phyloP scores from a whole-genome alignment of 352 stramenopile genomes.

The Paralagenidium karlingii region DNA sequence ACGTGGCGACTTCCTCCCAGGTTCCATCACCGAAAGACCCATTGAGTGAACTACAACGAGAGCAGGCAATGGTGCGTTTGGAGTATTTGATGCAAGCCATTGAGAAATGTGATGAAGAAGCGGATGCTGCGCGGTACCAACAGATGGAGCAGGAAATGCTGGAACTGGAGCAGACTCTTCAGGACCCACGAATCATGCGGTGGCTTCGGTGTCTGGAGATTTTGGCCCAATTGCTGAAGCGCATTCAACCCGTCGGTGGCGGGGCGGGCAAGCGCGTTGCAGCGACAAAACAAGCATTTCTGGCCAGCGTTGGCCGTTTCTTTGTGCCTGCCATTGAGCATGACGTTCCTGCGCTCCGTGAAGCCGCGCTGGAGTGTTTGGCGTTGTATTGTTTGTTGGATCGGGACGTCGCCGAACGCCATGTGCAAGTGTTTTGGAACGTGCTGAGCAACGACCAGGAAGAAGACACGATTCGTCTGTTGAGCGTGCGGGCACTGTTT shows the following conservation, averaged over 20 bases:
- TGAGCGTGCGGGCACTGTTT: conserved; percentile 56
- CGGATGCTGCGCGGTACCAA: conserved; percentile 46
- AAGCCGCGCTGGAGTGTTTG: conserved; percentile 61
- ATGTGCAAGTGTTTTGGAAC: conserved; percentile 69
- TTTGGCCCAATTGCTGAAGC: conserved; percentile 52
- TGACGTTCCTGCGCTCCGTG: conserved; percentile 53
- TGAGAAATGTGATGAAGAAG: conserved; percentile 33
- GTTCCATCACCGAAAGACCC: too few relatives aligned
- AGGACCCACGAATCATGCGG: conserved; percentile 53
- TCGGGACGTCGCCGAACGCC: conserved; percentile 43
- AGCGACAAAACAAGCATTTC: conserved; percentile 12
- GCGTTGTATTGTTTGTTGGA: conserved; percentile 61
- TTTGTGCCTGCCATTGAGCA: conserved; percentile 69
- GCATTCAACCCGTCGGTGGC: conserved; percentile 15
- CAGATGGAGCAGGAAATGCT: conserved; percentile 51
- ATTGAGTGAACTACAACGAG: too few relatives aligned
- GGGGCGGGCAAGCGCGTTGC: neutral
- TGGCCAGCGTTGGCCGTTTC: conserved; percentile 53
- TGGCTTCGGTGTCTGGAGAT: conserved; percentile 69
- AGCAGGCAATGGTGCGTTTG: conserved; percentile 34
- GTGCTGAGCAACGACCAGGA: conserved; percentile 67
- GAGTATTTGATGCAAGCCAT: conserved; percentile 48
- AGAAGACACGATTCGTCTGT: conserved; percentile 64
- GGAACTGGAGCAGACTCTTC: conserved; percentile 42
- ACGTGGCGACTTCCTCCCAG: too few relatives aligned